phyloP scores from a whole-genome alignment of 192 early-diverging fungal genomes.

The Podila minutissima region DNA sequence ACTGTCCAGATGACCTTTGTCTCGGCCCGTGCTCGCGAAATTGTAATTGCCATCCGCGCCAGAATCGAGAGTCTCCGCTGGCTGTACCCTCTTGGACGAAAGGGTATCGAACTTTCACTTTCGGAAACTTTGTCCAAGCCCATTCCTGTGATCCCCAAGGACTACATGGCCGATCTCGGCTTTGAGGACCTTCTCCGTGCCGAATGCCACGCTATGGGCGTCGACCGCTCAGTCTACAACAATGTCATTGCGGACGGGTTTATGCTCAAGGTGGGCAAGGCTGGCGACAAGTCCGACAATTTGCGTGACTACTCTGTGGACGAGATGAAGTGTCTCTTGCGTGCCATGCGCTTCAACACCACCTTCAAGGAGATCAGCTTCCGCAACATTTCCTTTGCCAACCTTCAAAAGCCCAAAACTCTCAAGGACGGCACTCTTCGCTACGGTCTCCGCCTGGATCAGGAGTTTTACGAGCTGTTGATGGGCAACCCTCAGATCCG shows the following conservation, averaged over 20 bases:
- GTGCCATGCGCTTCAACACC: conserved; percentile 44
- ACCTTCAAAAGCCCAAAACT: conserved; percentile 36
- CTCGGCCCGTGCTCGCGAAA: conserved; percentile 37
- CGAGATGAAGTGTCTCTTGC: conserved; percentile 45
- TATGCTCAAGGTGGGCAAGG: conserved; percentile 10
- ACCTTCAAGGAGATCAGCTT: conserved; percentile 49
- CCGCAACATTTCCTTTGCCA: conserved; percentile 28
- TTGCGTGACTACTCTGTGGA: conserved; percentile 31
- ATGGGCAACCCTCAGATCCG: conserved; percentile 52
- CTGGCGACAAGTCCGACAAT: conserved; percentile 11
- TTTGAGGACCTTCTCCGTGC: conserved; percentile 41
- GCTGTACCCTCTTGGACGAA: conserved; percentile 39
- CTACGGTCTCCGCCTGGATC: conserved; percentile 43
- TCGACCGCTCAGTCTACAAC: conserved; percentile 24
- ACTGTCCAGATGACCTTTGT: conserved; percentile 44
- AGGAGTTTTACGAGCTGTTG: conserved; percentile 47
- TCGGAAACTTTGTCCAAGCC: conserved; percentile 24
- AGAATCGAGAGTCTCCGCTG: conserved; percentile 40
- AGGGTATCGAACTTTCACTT: conserved; percentile 39
- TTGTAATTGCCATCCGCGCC: conserved; percentile 42
- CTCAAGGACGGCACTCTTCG: conserved; percentile 44
- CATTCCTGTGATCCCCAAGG: conserved; percentile 41
- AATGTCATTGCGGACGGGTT: conserved; percentile 31
- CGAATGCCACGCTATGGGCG: conserved; percentile 26
- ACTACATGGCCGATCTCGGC: conserved; percentile 33